Evolutionary conservation across 2,329 filamentous ascomycete genomes (phyloP).

Genomic region (Seiridium cupressi): DNA sequence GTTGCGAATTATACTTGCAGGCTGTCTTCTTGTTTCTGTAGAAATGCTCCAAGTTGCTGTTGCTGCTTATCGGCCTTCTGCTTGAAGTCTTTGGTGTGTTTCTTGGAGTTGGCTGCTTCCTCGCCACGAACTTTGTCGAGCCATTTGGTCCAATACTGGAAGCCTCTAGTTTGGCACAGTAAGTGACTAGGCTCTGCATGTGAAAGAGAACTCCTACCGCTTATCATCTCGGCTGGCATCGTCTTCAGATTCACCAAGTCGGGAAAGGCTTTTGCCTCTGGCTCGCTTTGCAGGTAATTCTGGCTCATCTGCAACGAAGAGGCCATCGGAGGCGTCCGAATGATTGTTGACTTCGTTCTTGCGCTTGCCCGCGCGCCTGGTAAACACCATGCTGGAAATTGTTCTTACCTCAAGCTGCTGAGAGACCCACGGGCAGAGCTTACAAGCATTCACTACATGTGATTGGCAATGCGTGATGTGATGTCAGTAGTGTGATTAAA

Average conservation of each 20-base stretch:
- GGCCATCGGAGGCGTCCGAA: slow-evolving; percentile 13
- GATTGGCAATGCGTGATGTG: too few species aligned
- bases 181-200: too few species aligned
- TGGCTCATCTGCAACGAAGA: slow-evolving; percentile 11
- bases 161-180: slow-evolving; percentile 15
- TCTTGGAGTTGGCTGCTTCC: slow-evolving; percentile 25
- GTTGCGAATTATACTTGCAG: slow-evolving; percentile 23
- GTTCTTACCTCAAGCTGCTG: not conserved
- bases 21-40: slow-evolving; percentile 21
- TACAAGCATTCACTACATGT: too few species aligned
- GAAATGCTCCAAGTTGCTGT: slow-evolving; percentile 16
- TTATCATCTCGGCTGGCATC: slow-evolving; percentile 22
- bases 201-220: slow-evolving; percentile 10
- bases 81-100: slow-evolving; percentile 24
- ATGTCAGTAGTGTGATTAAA: too few species aligned
- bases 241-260: slow-evolving; percentile 24
- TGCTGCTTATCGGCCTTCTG: slow-evolving; percentile 17
- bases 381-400: slow-evolving; percentile 11
- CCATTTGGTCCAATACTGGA: slow-evolving; percentile 22
- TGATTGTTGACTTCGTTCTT: slow-evolving; percentile 14
- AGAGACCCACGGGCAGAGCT: too few species aligned
- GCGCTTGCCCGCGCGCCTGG: slow-evolving; percentile 17
- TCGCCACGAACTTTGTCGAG: slow-evolving; percentile 25
- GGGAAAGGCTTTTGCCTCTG: slow-evolving; percentile 14
- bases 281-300: not conserved